Evolutionary conservation across 371 early-diverging fungal species (phyloP).

Genomic region (Syncephalis fuscata): DNA sequence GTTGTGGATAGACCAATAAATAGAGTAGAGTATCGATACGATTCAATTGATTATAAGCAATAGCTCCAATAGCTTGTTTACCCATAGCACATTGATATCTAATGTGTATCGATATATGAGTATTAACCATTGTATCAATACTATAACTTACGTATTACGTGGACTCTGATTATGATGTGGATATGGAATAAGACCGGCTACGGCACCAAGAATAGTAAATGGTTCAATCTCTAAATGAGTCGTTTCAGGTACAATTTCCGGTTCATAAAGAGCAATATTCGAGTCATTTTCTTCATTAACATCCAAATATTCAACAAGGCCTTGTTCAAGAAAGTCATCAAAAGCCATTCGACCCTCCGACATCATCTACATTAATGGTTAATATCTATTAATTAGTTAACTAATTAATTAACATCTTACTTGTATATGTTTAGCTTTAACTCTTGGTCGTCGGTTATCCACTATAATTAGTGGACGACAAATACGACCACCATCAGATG

Average conservation of each 20-base stretch:
- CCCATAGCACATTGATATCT: background rate
- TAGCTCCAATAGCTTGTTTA: slow-evolving; percentile 39
- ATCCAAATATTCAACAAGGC: slow-evolving; percentile 97
- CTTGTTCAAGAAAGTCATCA: slow-evolving; percentile 83
- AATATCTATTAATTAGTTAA: slow-evolving; percentile 1
- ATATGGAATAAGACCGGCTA: background rate
- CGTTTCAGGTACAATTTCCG: slow-evolving; percentile 70
- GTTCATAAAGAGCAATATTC: slow-evolving; percentile 91
- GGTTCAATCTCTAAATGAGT: background rate
- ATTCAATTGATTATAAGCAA: background rate
- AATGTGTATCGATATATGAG: too few relatives aligned
- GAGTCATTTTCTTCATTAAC: slow-evolving; percentile 98
- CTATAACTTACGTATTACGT: background rate
- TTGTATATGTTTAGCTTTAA: slow-evolving; percentile 59
- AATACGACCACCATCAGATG: slow-evolving; percentile 97
- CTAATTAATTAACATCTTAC: slow-evolving; percentile 8
- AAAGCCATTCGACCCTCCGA: slow-evolving; percentile 53
- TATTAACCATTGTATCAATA: too few relatives aligned
- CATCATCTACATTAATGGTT: slow-evolving; percentile 15
- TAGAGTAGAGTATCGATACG: background rate
- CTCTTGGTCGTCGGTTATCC: slow-evolving; percentile 55
- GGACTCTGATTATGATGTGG: background rate
- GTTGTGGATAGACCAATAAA: background rate
- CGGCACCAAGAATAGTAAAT: background rate
- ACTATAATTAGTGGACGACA: slow-evolving; percentile 97